Conservation (phyloP, 139 green algal species). For the Picochlorum sp. region DNA sequence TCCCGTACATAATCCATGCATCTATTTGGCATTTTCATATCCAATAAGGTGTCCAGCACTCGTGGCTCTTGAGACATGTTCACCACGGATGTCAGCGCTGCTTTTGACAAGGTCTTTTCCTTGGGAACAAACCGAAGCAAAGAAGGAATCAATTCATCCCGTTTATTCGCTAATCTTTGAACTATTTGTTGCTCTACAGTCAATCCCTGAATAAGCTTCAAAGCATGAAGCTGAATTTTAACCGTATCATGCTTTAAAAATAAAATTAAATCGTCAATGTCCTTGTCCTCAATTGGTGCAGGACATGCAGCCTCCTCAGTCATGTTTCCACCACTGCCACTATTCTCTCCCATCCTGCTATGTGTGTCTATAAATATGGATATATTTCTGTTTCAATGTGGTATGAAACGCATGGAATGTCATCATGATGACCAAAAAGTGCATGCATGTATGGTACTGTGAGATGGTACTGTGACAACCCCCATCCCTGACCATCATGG, state of each 20-base stretch:
- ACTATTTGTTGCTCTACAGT: constrained; percentile 51
- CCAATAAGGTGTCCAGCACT: constrained; percentile 35
- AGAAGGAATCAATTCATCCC: constrained; percentile 33
- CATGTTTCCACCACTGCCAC: neutral
- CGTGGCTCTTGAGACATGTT: constrained; percentile 52
- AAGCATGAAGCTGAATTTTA: constrained; percentile 28
- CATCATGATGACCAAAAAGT: neutral
- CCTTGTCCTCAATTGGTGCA: constrained; percentile 1
- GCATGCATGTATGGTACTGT: constrained; percentile 2
- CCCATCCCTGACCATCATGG: too few species aligned
- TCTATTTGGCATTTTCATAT: constrained; percentile 24
- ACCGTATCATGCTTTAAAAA: constrained; percentile 18
- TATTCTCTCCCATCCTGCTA: neutral
- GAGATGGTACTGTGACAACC: too few species aligned
- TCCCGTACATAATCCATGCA: constrained; percentile 58
- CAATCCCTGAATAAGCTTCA: constrained; percentile 55
- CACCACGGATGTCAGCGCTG: constrained; percentile 48
- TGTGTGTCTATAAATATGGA: too few species aligned
- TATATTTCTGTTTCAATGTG: too few species aligned
- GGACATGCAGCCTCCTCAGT: constrained; percentile 6
- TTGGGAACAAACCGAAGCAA: constrained; percentile 43
- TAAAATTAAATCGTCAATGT: constrained; percentile 18
- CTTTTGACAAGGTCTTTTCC: constrained; percentile 14
- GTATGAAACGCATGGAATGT: too few species aligned
- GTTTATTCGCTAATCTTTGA: constrained; percentile 23